Evolutionary conservation across 2,329 filamentous ascomycete species (phyloP), one percentile per base, ranked within the genome.

Genomic region (Hypomyces rosellus): DNA sequence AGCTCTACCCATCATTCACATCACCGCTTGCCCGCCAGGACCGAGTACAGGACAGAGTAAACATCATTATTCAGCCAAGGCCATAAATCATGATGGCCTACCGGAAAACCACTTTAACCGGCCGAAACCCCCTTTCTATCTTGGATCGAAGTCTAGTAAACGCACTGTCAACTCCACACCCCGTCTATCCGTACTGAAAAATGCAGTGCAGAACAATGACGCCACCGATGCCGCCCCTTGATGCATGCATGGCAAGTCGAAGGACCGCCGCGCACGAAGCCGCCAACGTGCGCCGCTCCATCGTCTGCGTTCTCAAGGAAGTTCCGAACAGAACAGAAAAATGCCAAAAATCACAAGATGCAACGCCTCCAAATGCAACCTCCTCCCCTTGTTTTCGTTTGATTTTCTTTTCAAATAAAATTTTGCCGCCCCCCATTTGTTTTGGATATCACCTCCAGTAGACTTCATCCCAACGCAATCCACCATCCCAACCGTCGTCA

Each of bases 351-450:
- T 56, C 51, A 49, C 52, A 57, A 54, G 50, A 55, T 51, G 57
- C 60, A 69, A 70, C 67, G 66, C 67, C 67, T 60, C 63, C 60
- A 54, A 62, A 70, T 70, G 67, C 67, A 69, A 61, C 61, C 62
- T 56, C 61, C 62, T 56, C 62, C 60, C 87, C 88, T 65, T 90
- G 86, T 54, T 80, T 77, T 64, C 50, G 59, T 49, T 34, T 50
- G 58, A 56, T 56, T 55, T 65, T 62, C 64, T 60, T 46, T 36
- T 61, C 51, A 50, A 60, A 68, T 64, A 64, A 59, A 63, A 57
- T 59, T 63, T 63, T 59, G 58, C 59, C 57, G 59, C 59, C 55
- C 59, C 57, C 58, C 49, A 56, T 52, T 42, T 64, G 55, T 61
- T 61, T 62, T 30, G 25, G 25, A 30, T 30, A 30, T 30, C 25